Percentiles rank a stretch among this genome's conserved stretches.
Conservation (phyloP, 2,329 filamentous ascomycete genomes). For the Davidsoniella eucalypti region DNA sequence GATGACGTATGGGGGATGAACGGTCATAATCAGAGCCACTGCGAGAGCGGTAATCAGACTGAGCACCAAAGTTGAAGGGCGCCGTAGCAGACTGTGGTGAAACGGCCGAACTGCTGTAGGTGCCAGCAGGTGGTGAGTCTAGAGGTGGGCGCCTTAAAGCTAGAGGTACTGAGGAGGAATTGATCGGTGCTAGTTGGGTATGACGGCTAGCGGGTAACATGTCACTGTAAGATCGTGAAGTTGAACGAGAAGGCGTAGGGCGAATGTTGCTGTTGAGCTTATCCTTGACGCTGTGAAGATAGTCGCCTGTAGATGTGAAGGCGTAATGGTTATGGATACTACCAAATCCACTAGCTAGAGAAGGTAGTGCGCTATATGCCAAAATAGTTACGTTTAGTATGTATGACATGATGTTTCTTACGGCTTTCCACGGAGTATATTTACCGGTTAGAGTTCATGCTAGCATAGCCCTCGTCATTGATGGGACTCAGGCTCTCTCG, state of each 20-base stretch:
- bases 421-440: slow-evolving; percentile 4
- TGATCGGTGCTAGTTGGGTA: slow-evolving; percentile 25
- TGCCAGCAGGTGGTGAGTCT: slow-evolving; percentile 28
- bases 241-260: slow-evolving; percentile 20
- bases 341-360: slow-evolving; percentile 28
- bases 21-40: slow-evolving; percentile 30
- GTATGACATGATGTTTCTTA: slow-evolving; percentile 12
- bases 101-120: slow-evolving; percentile 29
- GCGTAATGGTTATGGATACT: slow-evolving; percentile 33
- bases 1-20: slow-evolving; percentile 24
- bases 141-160: slow-evolving; percentile 21
- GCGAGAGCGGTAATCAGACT: slow-evolving; percentile 18
- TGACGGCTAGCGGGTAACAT: slow-evolving; percentile 22
- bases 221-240: slow-evolving; percentile 6
- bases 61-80: slow-evolving; percentile 23
- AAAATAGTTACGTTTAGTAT: slow-evolving; percentile 12
- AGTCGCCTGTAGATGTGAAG: slow-evolving; percentile 28
- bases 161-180: slow-evolving; percentile 26
- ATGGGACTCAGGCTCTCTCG: slow-evolving; percentile 14
- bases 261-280: slow-evolving; percentile 33
- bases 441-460: slow-evolving; percentile 26
- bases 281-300: slow-evolving; percentile 35
- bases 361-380: slow-evolving; percentile 25
- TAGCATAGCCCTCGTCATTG: slow-evolving; percentile 29
- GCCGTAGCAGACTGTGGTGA: slow-evolving; percentile 31